Conservation (phyloP, 306 rosid genomes). For the Acmispon strigosus region DNA sequence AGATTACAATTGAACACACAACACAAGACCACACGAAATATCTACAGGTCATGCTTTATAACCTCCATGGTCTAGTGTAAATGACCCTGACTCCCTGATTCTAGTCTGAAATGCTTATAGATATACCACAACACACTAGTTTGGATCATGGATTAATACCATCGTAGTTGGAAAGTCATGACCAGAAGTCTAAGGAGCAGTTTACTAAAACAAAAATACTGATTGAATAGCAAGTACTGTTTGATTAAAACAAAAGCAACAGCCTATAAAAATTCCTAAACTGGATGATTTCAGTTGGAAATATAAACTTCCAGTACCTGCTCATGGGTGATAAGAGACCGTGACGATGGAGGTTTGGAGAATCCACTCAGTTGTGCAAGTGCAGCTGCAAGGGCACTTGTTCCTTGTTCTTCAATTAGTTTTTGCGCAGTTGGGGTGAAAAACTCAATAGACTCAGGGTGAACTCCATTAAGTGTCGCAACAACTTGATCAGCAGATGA, state of each 20-base stretch:
- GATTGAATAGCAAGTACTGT: neutral
- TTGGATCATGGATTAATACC: too few species aligned
- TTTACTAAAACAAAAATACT: too few species aligned
- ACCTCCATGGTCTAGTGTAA: too few species aligned
- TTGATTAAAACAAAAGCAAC: neutral
- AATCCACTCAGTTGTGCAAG: constrained; percentile 95
- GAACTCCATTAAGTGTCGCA: constrained; percentile 74
- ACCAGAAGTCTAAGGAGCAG: too few species aligned
- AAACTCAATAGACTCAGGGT: constrained; percentile 75
- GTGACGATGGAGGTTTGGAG: constrained; percentile 84
- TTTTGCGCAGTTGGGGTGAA: constrained; percentile 87
- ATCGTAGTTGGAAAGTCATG: neutral
- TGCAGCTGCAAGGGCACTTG: constrained; percentile 90
- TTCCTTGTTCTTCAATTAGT: constrained; percentile 77
- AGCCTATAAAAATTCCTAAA: neutral
- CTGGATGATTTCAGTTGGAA: neutral
- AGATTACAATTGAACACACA: too few species aligned
- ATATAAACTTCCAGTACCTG: constrained; percentile 45
- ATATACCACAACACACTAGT: too few species aligned
- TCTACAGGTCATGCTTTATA: too few species aligned
- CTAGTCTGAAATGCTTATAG: too few species aligned
- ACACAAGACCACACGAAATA: too few species aligned
- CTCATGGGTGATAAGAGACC: constrained; percentile 81
- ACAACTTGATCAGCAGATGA: constrained; percentile 90
- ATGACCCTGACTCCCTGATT: too few species aligned